Conservation (phyloP, 1,139 yeast genomes). For the Hyphopichia wangnamkhiaoensis region DNA sequence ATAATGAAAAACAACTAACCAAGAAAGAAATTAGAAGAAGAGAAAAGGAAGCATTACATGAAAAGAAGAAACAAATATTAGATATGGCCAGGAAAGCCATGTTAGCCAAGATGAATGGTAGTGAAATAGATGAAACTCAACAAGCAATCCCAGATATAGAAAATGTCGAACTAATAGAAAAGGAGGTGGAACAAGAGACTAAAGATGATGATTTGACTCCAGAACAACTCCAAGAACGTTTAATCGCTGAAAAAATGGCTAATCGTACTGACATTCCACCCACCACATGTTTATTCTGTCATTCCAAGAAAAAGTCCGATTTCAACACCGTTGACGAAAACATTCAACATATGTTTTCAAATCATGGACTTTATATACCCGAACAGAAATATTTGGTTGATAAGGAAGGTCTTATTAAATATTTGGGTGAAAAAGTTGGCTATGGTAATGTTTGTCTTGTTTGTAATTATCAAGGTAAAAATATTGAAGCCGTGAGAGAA, state of each 20-base stretch:
- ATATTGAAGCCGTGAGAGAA: conserved; percentile 83
- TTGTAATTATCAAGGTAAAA: conserved; percentile 82
- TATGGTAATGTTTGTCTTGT: conserved; percentile 83
- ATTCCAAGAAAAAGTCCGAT: conserved; percentile 41
- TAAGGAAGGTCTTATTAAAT: conserved; percentile 67
- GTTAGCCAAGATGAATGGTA: conserved; percentile 34
- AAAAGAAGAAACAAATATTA: conserved; percentile 60
- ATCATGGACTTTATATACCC: conserved; percentile 85
- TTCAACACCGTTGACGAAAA: conserved; percentile 57
- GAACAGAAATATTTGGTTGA: conserved; percentile 72
- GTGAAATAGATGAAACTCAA: conserved; percentile 6
- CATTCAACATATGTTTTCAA: conserved; percentile 71
- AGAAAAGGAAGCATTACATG: conserved; percentile 64
- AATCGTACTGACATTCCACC: conserved; percentile 70
- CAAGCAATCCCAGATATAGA: conserved; percentile 8
- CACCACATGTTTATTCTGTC: conserved; percentile 78
- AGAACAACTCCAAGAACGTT: conserved; percentile 50
- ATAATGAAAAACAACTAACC: conserved; percentile 40
- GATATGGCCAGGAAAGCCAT: conserved; percentile 62
- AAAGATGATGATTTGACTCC: conserved; percentile 27
- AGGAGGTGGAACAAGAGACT: conserved; percentile 8
- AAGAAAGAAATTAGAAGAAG: conserved; percentile 66
- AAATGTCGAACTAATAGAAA: conserved; percentile 9
- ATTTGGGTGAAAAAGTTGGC: conserved; percentile 81
- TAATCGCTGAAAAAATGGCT: conserved; percentile 57